Evolutionary conservation across 441 rosid species (phyloP), one percentile per base, ranked within the genome.

Genomic region (Manihot esculenta): DNA sequence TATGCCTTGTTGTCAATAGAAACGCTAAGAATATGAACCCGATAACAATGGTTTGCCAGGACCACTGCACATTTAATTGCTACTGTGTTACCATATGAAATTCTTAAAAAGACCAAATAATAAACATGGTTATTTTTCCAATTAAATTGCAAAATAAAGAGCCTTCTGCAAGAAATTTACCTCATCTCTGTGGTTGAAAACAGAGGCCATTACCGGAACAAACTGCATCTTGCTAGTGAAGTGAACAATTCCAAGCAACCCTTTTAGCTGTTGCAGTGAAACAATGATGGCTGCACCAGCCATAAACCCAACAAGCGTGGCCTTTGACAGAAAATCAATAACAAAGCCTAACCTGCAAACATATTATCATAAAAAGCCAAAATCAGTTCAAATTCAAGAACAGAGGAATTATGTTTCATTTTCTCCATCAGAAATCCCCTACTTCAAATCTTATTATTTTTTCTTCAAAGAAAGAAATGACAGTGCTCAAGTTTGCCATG

Each of bases 271-370:
- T 62, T 95, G 99, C 70, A 95, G 81, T n/a, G 98, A 91, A 24
- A 95, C 98, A 66, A 95, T 93, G 58, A 95, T 79, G 24, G 99
- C 99, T 33, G 99, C 99, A 27, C 98, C 99, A 53, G 99, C 98
- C 89, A 88, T 95, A 83, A 95, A 95, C 65, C 99, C 99, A 44
- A 93, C 76, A 63, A 95, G 87, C 10, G 97, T 95, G 30, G 98
- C 98, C 86, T 88, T 91, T 18, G 99, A 95, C 27, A 95, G 87
- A 72, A 95, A 95, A 84, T 95, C 98, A 41, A 95, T 95, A 50
- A 91, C 65, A 81, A 93, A 95, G 3, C 99, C 99, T 64, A 95
- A 81, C 90, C 99, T 94, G 92, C 9, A 68, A 70, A 23, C 48
- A 48, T 60, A 44, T 2, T 56, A 48, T 38, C 7, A 18, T 23